Base-by-base conservation (phyloP, 2,329 filamentous ascomycete species). In the Plectosphaerella plurivora region DNA sequence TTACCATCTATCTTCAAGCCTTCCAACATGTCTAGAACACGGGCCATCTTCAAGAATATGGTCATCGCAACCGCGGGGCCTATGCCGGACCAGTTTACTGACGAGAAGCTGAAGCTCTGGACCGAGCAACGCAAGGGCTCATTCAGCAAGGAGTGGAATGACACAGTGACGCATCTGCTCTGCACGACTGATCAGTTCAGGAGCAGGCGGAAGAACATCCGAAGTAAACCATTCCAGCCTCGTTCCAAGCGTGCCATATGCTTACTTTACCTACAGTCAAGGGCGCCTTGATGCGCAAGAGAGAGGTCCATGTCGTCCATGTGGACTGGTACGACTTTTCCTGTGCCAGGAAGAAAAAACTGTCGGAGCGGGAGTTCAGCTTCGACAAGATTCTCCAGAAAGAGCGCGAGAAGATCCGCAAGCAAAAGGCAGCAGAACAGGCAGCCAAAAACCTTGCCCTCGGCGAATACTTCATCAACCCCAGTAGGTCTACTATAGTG, bases 91-190 rank as follows among this genome's bases (percentile, higher is more conserved):
- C 65, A 71, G 15, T 71, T 73, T 55, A 74, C 72, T 1, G 68
- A 76, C 3, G 73, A 79, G 1, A 79, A 88, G 42, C 76, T 94
- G 36, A 75, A 75, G 36, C 72, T 73, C 39, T 96, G 89, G 89
- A 76, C 89, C 10, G 71, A 72, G 4, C 63, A 73, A 4, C 82
- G 87, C 53, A 83, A 82, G 7, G 91, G 88, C 2, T 66, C 53
- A 1, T 87, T 84, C 63, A 68, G 72, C 0, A 64, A 72, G 1
- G 69, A 74, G 1, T 68, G 90, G 16, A 74, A 73, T 24, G 64
- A 73, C 0, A 61, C 72, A 0, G 81, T 87, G 10, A 96, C 91
- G 0, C 91, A 96, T 67, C 71, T 96, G 0, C 76, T 96, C 20
- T 81, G 83, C 51, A 83, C 82, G 0, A 72, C 78, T 48, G 76